Percentiles rank a stretch among this genome's conserved stretches.
Conservation (phyloP, 164 flowering plant species). For the Liquidambar formosana region DNA sequence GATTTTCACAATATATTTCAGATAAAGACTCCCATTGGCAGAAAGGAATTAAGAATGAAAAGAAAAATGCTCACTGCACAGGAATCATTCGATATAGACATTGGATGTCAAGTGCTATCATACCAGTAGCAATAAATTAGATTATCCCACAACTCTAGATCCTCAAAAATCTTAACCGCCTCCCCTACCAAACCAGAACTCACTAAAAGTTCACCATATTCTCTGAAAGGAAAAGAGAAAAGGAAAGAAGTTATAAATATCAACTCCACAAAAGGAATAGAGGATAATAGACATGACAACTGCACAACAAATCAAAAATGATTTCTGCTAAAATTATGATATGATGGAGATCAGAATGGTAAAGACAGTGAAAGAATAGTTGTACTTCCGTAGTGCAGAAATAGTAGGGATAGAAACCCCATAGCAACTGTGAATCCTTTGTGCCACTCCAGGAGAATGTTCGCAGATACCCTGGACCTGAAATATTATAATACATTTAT, state of each 20-base stretch:
- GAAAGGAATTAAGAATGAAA: slow-evolving; percentile 8
- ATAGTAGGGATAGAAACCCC: slow-evolving; percentile 66
- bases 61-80: neutral
- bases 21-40: slow-evolving; percentile 4
- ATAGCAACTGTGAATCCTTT: slow-evolving; percentile 60
- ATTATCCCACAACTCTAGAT: slow-evolving; percentile 94
- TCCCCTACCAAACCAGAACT: slow-evolving; percentile 87
- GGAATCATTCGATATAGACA: neutral
- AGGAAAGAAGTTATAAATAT: neutral
- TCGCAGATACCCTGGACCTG: slow-evolving; percentile 65
- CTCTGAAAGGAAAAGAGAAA: slow-evolving; percentile 45
- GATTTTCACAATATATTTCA: slow-evolving; percentile 8
- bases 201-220: slow-evolving; percentile 81
- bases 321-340: neutral
- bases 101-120: neutral
- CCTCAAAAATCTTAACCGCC: slow-evolving; percentile 80
- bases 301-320: neutral
- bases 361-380: slow-evolving; percentile 3
- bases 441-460: slow-evolving; percentile 47
- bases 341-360: neutral
- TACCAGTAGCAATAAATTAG: slow-evolving; percentile 86
- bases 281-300: neutral
- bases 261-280: neutral
- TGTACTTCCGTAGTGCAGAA: slow-evolving; percentile 78
- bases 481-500: slow-evolving; percentile 8